Evolutionary conservation across 2,329 filamentous ascomycete genomes (phyloP), one percentile per base, ranked within the genome.

Genomic region (Botrytis pseudocinerea): DNA sequence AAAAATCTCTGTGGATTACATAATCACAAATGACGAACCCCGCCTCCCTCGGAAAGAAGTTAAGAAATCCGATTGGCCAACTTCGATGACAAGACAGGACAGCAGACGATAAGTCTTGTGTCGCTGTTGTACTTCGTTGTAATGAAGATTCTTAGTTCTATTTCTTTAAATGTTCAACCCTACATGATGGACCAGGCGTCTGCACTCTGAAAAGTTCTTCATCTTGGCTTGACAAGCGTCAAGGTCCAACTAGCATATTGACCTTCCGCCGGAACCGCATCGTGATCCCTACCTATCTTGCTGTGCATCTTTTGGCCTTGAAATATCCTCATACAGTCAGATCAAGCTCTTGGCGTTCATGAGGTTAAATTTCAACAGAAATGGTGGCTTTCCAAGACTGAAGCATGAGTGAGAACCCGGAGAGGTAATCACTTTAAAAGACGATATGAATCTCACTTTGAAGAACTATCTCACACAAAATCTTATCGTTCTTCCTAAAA

Each of bases 191-290:
- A 40, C 35, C 4, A 62, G 35, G 22, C 12, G 35, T 62, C 60
- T 62, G 60, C 35, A 62, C 14, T 40, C 60, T 18, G 60, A 62
- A 62, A 62, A 40, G 60, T 62, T 40, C 22, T 62, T 62, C 60
- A 8, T 14, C 60, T 62, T 62, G 35, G 60, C 60, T 40, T 62
- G 22, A n/a, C 22, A n/a, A 35, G n/a, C 35, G 12, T 61, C 22
- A n/a, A 61, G 35, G 35, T n/a, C 22, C 18, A 9, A 18, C 40
- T 62, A 12, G 60, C 60, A 62, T 40, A n/a, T 40, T n/a, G 35
- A 9, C 35, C 60, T 62, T 18, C 35, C 35, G 60, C 25, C 40
- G 28, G 57, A 60, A 60, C 18, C 57, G 10, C 57, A 35, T 12
- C 28, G 57, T 22, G 57, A 18, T 35, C 28, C 20, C 32, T 35